Conservation (phyloP, 2,329 filamentous ascomycete species). For the Colletotrichum brevisporum region DNA sequence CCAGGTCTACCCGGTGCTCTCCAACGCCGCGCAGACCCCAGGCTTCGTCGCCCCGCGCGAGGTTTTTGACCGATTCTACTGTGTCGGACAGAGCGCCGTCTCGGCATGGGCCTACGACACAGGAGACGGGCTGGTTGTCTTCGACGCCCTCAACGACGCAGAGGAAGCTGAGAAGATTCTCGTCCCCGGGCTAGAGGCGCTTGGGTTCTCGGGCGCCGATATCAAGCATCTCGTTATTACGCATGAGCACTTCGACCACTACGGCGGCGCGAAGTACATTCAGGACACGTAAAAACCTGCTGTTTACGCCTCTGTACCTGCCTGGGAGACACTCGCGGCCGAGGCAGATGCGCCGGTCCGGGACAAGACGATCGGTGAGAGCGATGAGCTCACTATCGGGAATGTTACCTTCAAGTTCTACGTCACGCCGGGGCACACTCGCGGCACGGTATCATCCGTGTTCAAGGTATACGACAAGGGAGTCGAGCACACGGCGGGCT, state of each 20-base stretch:
- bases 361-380: slow-evolving; percentile 11
- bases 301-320: slow-evolving; percentile 41
- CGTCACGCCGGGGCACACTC: slow-evolving; percentile 45
- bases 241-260: slow-evolving; percentile 49
- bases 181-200: slow-evolving; percentile 25
- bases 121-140: slow-evolving; percentile 43
- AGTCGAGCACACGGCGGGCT: slow-evolving; percentile 42
- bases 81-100: slow-evolving; percentile 43
- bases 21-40: slow-evolving; percentile 9
- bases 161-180: slow-evolving; percentile 31
- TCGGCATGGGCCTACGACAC: slow-evolving; percentile 47
- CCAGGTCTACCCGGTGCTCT: slow-evolving; percentile 27
- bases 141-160: slow-evolving; percentile 21
- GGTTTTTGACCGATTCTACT: slow-evolving; percentile 45
- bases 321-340: slow-evolving; percentile 23
- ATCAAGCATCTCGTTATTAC: slow-evolving; percentile 49
- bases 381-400: slow-evolving; percentile 42
- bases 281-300: slow-evolving; percentile 43
- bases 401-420: slow-evolving; percentile 42
- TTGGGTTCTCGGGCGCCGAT: slow-evolving; percentile 44
- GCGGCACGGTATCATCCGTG: slow-evolving; percentile 44
- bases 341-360: background rate
- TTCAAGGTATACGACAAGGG: slow-evolving; percentile 43
- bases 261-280: slow-evolving; percentile 45
- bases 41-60: slow-evolving; percentile 42